Evolutionary conservation across 1,284 basidiomycete species (phyloP).

Genomic region (Pseudozyma tsukubaensis): DNA sequence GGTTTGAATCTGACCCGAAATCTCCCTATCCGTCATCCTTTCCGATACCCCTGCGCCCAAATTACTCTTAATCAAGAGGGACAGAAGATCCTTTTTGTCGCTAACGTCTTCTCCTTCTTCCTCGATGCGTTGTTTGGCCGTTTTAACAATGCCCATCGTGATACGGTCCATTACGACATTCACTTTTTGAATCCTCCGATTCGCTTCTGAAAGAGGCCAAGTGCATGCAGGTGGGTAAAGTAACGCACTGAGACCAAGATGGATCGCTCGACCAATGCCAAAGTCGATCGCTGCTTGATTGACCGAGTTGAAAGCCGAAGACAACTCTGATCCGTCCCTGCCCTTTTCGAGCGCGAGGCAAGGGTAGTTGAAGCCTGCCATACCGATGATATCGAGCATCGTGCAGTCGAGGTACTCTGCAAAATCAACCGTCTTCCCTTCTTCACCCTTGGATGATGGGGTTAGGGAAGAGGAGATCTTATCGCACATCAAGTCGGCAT

Average conservation of each 20-base stretch:
- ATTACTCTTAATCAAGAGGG: conserved; percentile 37
- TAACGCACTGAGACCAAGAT: conserved; percentile 32
- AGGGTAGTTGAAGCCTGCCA: conserved; percentile 60
- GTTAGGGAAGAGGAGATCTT: conserved; percentile 32
- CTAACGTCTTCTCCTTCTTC: conserved; percentile 30
- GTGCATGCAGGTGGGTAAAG: conserved; percentile 30
- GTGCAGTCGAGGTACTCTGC: conserved; percentile 55
- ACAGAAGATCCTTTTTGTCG: conserved; percentile 43
- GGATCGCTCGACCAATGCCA: conserved; percentile 32
- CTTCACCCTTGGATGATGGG: background rate
- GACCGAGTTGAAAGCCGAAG: conserved; percentile 35
- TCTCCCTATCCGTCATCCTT: conserved; percentile 76
- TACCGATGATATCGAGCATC: conserved; percentile 65
- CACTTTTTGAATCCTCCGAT: conserved; percentile 32
- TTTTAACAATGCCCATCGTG: conserved; percentile 29
- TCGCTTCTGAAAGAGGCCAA: conserved; percentile 38
- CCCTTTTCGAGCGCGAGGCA: conserved; percentile 57
- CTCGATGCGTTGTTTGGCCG: conserved; percentile 17
- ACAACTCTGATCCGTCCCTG: conserved; percentile 33
- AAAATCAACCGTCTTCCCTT: conserved; percentile 34
- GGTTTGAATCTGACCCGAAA: conserved; percentile 80
- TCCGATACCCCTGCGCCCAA: conserved; percentile 68
- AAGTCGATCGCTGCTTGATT: conserved; percentile 50
- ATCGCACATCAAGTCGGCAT: conserved; percentile 46
- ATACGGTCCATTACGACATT: conserved; percentile 42